Conservation (phyloP, 805 yeast species). For the Metschnikowia peoriensis region DNA sequence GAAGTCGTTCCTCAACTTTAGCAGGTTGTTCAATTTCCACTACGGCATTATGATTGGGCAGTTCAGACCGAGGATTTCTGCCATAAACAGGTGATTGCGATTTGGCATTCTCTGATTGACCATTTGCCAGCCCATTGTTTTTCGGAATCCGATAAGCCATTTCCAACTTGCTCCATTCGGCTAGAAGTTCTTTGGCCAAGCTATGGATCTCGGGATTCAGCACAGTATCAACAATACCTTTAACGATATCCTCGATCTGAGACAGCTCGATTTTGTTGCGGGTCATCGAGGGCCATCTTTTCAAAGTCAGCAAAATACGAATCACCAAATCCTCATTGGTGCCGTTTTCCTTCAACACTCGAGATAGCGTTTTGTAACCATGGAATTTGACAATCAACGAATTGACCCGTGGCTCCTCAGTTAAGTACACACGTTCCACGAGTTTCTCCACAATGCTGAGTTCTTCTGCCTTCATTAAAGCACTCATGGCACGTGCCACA, state of each 20-base stretch:
- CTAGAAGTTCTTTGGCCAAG: conserved; percentile 47
- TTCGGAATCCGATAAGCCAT: conserved; percentile 88
- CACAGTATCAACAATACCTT: conserved; percentile 33
- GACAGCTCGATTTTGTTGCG: conserved; percentile 74
- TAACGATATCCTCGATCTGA: conserved; percentile 64
- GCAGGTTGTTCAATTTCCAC: conserved; percentile 15
- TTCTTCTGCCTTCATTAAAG: conserved; percentile 75
- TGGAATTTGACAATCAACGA: conserved; percentile 70
- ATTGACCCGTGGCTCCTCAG: conserved; percentile 51
- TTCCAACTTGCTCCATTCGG: conserved; percentile 70
- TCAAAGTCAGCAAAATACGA: conserved; percentile 57
- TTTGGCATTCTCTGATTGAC: conserved; percentile 2
- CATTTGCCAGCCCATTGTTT: conserved; percentile 22
- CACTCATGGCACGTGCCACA: conserved; percentile 77
- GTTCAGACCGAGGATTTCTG: conserved; percentile 15
- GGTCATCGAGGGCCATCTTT: conserved; percentile 55
- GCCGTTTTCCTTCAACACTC: conserved; percentile 45
- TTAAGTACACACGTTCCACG: conserved; percentile 60
- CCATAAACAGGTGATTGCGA: conserved; percentile 14
- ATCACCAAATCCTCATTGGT: conserved; percentile 40
- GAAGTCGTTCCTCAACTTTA: conserved; percentile 34
- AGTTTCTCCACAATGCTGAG: conserved; percentile 59
- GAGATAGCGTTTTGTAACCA: conserved; percentile 78
- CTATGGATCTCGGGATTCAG: conserved; percentile 26
- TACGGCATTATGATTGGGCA: conserved; percentile 10